Conservation (phyloP, 2,329 filamentous ascomycete genomes). For the Phialocephala subalpina region DNA sequence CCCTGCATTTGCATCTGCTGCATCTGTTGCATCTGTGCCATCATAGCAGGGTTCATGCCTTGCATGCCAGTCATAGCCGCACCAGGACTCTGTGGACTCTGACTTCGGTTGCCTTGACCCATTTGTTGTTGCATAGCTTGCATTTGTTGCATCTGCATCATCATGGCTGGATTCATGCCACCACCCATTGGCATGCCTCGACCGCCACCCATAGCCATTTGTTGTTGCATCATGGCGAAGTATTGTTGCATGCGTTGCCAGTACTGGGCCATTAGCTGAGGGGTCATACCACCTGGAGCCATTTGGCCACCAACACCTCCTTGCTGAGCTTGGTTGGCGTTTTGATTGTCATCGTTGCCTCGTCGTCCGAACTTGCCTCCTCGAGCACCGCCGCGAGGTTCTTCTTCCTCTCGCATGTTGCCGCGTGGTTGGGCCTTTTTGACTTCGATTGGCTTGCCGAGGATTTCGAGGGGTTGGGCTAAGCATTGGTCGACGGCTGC, state of each 20-base stretch:
- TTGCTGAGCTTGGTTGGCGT: slow-evolving; percentile 46
- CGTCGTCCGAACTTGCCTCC: slow-evolving; percentile 65
- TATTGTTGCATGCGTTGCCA: slow-evolving; percentile 99
- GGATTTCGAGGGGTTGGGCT: slow-evolving; percentile 84
- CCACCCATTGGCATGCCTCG: slow-evolving; percentile 68
- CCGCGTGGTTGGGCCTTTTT: slow-evolving; percentile 97
- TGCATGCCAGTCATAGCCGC: slow-evolving; percentile 43
- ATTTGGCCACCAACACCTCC: slow-evolving; percentile 41
- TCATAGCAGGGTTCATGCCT: slow-evolving; percentile 54
- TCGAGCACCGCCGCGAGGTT: slow-evolving; percentile 62
- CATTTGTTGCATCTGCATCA: slow-evolving; percentile 73
- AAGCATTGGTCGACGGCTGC: slow-evolving; percentile 93
- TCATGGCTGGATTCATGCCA: slow-evolving; percentile 78
- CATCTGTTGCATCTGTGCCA: slow-evolving; percentile 62
- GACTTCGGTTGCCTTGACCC: slow-evolving; percentile 42
- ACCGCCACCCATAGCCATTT: slow-evolving; percentile 76
- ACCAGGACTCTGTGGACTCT: slow-evolving; percentile 44
- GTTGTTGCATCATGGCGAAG: slow-evolving; percentile 93
- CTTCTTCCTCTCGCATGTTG: slow-evolving; percentile 91
- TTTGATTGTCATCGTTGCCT: slow-evolving; percentile 55
- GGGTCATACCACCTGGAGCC: slow-evolving; percentile 77
- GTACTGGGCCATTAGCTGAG: slow-evolving; percentile 97
- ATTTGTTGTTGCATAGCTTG: slow-evolving; percentile 54
- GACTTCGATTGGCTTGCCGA: slow-evolving; percentile 96
- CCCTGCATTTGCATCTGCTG: slow-evolving; percentile 55